Base-by-base conservation (phyloP, 805 yeast species). In the Lipomyces orientalis region DNA sequence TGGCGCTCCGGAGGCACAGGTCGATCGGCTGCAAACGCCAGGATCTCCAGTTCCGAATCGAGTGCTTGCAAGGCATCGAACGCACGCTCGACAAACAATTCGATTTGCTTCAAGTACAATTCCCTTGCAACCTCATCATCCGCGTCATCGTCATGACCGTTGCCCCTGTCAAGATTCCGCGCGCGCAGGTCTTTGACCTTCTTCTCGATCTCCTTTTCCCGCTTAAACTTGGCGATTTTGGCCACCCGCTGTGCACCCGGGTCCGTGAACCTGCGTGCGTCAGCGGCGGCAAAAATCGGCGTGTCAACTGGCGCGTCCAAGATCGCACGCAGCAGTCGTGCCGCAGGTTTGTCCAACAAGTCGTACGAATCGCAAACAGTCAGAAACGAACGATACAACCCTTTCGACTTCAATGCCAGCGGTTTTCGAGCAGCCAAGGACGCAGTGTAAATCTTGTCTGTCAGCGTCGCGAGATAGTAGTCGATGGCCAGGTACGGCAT, bases 61-160 rank as follows among this genome's bases (percentile, higher is more conserved):
- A 86, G 75, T 34, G 85, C 81, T 70, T 90, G 93, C 22, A 91
- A 77, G 22, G 82, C 79, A 33, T 81, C 81, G 70, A 91, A 85
- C 0, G 91, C 73, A 55, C 84, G 82, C 31, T 89, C 75, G 0
- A 88, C 81, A 64, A 82, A 82, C 0, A 87, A 79, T 57, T 80
- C 81, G 37, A 91, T 74, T 72, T 88, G 88, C 65, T 86, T 87
- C 5, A 86, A 59, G 72, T 85, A 86, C 0, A 90, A 72, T 1
- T 80, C 80, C 66, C 95, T 81, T 9, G 88, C 78, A 0, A 79
- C 74, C 58, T 90, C 97, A 60, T 92, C 97, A 71, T 88, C 93
- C 46, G 73, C 73, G 52, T 73, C 78, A n/a, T 57, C 66, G 10
- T 54, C 64, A 10, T 62, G 61, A 16, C 8, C 43, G 10, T 29